Percentiles rank a stretch among this genome's conserved stretches.
These are phyloP conservation scores for Globisporangium nagaii DNA, from an alignment of 352 stramenopile genomes.

Conservation along the genomic window DNA sequence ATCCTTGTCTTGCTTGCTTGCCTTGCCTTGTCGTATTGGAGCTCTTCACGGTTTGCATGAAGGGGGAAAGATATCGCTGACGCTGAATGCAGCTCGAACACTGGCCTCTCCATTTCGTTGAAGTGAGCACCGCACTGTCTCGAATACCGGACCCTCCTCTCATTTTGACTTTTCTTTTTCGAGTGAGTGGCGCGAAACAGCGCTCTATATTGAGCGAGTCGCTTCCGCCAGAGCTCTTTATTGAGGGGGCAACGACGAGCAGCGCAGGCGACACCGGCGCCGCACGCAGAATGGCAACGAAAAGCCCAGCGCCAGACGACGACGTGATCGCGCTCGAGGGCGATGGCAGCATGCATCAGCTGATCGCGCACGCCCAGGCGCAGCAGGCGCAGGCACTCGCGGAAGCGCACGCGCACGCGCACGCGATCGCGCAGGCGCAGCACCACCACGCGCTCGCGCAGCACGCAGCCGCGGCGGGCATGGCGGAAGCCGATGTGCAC, in stretches of 20 bases:
- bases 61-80: background rate
- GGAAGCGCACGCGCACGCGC: constrained; percentile 1
- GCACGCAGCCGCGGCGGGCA: constrained; percentile 8
- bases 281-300: constrained; percentile 29
- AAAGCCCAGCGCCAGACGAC: constrained; percentile 36
- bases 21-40: background rate
- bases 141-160: too few species aligned
- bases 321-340: constrained; percentile 56
- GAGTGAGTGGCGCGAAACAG: too few species aligned
- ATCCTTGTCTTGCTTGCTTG: constrained; percentile 7
- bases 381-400: constrained; percentile 24
- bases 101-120: too few species aligned
- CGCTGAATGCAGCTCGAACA: too few species aligned
- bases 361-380: constrained; percentile 50
- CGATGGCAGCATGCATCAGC: constrained; percentile 39
- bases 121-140: too few species aligned
- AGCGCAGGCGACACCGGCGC: too few species aligned
- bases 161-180: too few species aligned
- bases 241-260: constrained; percentile 2
- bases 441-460: constrained; percentile 12
- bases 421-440: constrained; percentile 7
- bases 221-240: too few species aligned
- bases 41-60: background rate
- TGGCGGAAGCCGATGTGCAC: background rate
- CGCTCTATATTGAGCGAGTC: too few species aligned